Evolutionary conservation across 441 rosid species (phyloP).

Genomic region (Erodium moschatum): DNA sequence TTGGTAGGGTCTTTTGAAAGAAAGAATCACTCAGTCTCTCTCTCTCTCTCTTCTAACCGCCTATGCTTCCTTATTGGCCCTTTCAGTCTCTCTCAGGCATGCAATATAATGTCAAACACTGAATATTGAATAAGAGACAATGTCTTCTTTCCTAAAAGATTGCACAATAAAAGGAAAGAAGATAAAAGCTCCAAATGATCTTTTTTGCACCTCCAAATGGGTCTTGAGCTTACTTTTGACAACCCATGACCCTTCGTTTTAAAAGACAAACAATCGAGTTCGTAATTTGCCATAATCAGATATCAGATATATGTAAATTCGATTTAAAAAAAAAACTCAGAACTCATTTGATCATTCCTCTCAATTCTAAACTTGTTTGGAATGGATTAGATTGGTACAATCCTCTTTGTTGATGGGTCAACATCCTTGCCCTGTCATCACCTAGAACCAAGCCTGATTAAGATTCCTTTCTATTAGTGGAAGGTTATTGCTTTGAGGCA

Average conservation of each 20-base stretch:
- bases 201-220: constrained; percentile 4
- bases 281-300: too few relatives aligned
- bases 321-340: not conserved
- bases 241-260: constrained; percentile 11
- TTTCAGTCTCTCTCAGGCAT: constrained; percentile 30
- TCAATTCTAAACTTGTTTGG: constrained; percentile 21
- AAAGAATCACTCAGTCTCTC: constrained; percentile 37
- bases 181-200: constrained; percentile 10
- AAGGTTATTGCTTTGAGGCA: constrained; percentile 24
- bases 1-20: constrained; percentile 39
- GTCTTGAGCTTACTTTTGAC: constrained; percentile 18
- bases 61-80: constrained; percentile 64
- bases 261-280: too few relatives aligned
- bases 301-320: too few relatives aligned
- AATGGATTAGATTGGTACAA: constrained; percentile 75
- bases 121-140: constrained; percentile 24
- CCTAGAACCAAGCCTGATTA: constrained; percentile 80
- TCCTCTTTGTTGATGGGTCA: constrained; percentile 89
- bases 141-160: constrained; percentile 20
- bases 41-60: constrained; percentile 62
- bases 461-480: constrained; percentile 65
- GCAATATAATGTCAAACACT: not conserved
- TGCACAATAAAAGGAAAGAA: too few relatives aligned
- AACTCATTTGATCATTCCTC: constrained; percentile 32
- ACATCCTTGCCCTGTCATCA: constrained; percentile 82